Conservation (phyloP, 2,329 filamentous ascomycete species). For the Macrophomina phaseolina region DNA sequence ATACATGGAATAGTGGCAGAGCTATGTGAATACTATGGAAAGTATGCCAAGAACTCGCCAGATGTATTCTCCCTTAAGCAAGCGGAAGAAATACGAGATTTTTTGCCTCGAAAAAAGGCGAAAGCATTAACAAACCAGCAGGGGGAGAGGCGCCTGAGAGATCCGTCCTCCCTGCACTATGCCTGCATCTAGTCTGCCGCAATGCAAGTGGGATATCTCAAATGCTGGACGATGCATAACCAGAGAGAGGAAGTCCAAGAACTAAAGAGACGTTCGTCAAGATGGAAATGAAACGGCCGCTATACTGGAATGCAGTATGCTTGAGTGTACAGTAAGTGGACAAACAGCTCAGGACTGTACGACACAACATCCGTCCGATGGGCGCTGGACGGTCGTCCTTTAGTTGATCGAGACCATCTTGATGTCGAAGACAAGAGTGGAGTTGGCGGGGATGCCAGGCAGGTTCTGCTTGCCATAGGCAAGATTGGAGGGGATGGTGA, state of each 20-base stretch:
- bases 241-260: conserved; percentile 19
- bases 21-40: not conserved
- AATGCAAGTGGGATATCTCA: conserved; percentile 52
- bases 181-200: conserved; percentile 25
- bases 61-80: conserved; percentile 2
- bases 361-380: conserved; percentile 37
- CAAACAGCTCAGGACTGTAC: conserved; percentile 32
- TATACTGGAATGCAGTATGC: conserved; percentile 32
- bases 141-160: conserved; percentile 35
- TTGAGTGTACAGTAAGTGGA: conserved; percentile 40
- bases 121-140: conserved; percentile 3
- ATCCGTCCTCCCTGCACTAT: conserved; percentile 48
- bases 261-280: conserved; percentile 32
- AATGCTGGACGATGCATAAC: conserved; percentile 40
- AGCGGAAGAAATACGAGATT: conserved; percentile 5
- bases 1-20: conserved; percentile 14
- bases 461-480: conserved; percentile 87
- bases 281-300: conserved; percentile 31
- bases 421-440: conserved; percentile 85
- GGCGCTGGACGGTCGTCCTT: conserved; percentile 29
- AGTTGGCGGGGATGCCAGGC: conserved; percentile 89
- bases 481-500: conserved; percentile 84
- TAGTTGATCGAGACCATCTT: conserved; percentile 58
- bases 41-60: not conserved
- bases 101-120: not conserved